Evolutionary conservation across 2,329 filamentous ascomycete genomes (phyloP), one percentile per base, ranked within the genome.

Genomic region (Zarea fungicola): DNA sequence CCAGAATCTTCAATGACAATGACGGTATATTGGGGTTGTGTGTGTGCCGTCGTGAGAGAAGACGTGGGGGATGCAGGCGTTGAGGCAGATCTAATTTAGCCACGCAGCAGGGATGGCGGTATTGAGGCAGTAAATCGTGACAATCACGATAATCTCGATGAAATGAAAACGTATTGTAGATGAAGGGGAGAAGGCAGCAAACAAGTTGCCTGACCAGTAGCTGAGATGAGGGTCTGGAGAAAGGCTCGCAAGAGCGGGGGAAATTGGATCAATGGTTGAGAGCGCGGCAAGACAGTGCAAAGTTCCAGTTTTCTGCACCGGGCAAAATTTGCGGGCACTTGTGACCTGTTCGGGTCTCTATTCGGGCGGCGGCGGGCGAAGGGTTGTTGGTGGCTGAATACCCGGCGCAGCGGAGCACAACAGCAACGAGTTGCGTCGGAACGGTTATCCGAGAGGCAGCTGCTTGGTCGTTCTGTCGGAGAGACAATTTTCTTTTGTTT

Each of bases 11-110:
- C n/a, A n/a, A n/a, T n/a, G n/a, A n/a, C n/a, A n/a, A n/a, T n/a
- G n/a, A n/a, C n/a, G n/a, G n/a, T n/a, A n/a, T n/a, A 57, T 55
- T 57, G 57, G 62, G 56, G 18, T 58, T 63, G 63, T 65, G 35
- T 36, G 28, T 6, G 14, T 11, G 36, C 14, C 41, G 28, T 25
- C 18, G 26, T 29, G 28, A 35, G 14, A 23, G 32, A 42, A 26
- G 40, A 36, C 26, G 37, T 42, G 32, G 42, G 28, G 25, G 18
- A 22, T 37, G 39, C 39, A 43, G 32, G 23, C 16, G 41, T 23
- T n/a, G 31, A 23, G 23, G 31, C 23, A 28, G 5, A 19, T 18
- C 8, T 16, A n/a, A 29, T 22, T 16, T 28, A 29, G 10, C 22
- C 29, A 16, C n/a, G 26, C n/a, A 28, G 22, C 23, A 42, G 19